phyloP scores from a whole-genome alignment of 2,329 filamentous ascomycete genomes.

The Daldinia sp. region DNA sequence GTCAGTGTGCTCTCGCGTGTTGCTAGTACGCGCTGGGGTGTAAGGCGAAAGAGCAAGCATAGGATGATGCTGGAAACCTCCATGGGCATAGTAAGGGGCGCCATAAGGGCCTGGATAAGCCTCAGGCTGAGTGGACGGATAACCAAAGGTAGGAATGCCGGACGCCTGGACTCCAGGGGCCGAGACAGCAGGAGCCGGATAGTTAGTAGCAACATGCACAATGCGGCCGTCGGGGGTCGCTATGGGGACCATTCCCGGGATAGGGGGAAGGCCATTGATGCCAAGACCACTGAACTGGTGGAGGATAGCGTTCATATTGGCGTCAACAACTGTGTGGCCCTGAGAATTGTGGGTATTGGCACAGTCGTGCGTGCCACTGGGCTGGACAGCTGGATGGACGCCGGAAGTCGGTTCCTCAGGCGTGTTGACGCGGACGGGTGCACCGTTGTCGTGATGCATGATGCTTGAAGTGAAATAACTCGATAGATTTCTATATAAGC shows the following conservation, averaged over 20 bases:
- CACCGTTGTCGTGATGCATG: conserved; percentile 16
- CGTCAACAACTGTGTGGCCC: conserved; percentile 35
- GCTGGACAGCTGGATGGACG: conserved; percentile 33
- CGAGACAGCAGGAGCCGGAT: conserved; percentile 10
- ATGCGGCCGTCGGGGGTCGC: conserved; percentile 47
- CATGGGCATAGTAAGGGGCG: conserved; percentile 49
- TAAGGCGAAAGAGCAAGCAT: conserved; percentile 47
- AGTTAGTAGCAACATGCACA: conserved; percentile 37
- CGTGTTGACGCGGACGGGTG: conserved; percentile 20
- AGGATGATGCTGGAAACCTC: conserved; percentile 40
- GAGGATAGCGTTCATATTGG: conserved; percentile 42
- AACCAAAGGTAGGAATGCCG: conserved; percentile 41
- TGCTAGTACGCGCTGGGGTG: conserved; percentile 59
- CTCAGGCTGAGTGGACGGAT: conserved; percentile 37
- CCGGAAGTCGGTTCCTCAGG: conserved; percentile 31
- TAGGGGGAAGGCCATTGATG: conserved; percentile 44
- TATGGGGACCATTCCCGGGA: conserved; percentile 46
- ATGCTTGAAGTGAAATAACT: conserved; percentile 4
- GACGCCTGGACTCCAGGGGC: conserved; percentile 21
- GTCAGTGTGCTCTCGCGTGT: conserved; percentile 57
- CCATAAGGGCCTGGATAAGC: conserved; percentile 44
- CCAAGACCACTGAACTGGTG: conserved; percentile 47
- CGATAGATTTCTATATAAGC: conserved; percentile 16
- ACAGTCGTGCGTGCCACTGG: conserved; percentile 36
- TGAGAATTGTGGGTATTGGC: conserved; percentile 35